Evolutionary conservation across 495 filamentous ascomycete species (phyloP), one percentile per base, ranked within the genome.

Genomic region (Amniculicola lignicola): DNA sequence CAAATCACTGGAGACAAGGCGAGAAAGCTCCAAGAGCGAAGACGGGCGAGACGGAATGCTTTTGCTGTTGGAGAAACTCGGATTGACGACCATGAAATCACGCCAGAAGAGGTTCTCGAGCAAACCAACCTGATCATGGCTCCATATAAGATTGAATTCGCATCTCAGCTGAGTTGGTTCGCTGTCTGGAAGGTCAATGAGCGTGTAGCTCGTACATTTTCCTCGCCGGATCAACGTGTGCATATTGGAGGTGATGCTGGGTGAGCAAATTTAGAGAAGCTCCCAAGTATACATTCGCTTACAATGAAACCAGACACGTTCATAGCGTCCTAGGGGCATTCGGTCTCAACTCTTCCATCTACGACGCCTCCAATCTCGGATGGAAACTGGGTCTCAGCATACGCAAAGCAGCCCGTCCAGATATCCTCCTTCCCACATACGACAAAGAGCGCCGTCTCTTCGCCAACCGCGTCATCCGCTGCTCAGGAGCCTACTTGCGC

Each of bases 101-200:
- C 70, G 0, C 61, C 68, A 2, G 66, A 72, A 29, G 70, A 72
- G 48, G 70, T 72, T 12, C 57, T 73, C 1, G 66, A 62, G 19
- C 69, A 73, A 54, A 57, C 66, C 1, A 73, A 73, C 36, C 45
- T 51, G 11, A 73, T 73, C 16, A 68, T 74, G 41, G 61, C 71
- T 5, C 71, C 71, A 10, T 72, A 71, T 48, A 70, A 54, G 14
- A 31, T 73, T 14, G 54, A 46, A 19, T 73, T 74, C 29, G 71
- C 57, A 0, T 42, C 63, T 24, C 61, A 67, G 21, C 37, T 73
- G 27, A 70, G 65, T 37, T 74, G 72, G 70, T 74, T 72, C 33
- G 65, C 71, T 3, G 60, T 74, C n/a, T 73, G 71, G 71, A 74
- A 71, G 39, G 67, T 74, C 46, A 66, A 56, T 10, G 71, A 74